phyloP scores from a whole-genome alignment of 2,329 filamentous ascomycete species.

The Pseudocercospora fijiensis region DNA sequence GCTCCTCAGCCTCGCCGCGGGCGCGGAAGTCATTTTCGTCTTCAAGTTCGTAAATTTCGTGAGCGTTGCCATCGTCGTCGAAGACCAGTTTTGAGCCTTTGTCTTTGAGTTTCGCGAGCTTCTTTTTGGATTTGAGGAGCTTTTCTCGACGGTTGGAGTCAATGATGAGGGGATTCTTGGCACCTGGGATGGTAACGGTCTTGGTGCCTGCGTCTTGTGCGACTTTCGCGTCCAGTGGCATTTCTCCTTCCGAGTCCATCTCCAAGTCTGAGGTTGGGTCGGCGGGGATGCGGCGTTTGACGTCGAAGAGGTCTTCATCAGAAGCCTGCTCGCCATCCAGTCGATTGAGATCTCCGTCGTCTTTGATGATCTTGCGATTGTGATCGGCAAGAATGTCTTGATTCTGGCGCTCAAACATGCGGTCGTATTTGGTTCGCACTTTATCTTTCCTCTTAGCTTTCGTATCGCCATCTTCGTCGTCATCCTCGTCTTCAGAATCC shows the following conservation, averaged over 20 bases:
- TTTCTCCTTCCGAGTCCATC: conserved; percentile 43
- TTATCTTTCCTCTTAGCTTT: conserved; percentile 58
- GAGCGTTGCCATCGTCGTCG: conserved; percentile 85
- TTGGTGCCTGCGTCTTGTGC: conserved; percentile 54
- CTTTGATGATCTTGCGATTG: conserved; percentile 79
- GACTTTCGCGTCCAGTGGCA: conserved; percentile 47
- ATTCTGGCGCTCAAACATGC: conserved; percentile 96
- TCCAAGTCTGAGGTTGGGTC: conserved; percentile 49
- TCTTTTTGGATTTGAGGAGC: conserved; percentile 90
- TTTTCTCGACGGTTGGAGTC: conserved; percentile 96
- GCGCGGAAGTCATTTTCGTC: conserved; percentile 77
- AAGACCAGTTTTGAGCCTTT: conserved; percentile 83
- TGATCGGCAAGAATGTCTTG: conserved; percentile 94
- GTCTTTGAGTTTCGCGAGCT: conserved; percentile 88
- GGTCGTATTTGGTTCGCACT: conserved; percentile 91
- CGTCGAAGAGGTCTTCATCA: conserved; percentile 75
- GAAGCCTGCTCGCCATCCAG: conserved; percentile 37
- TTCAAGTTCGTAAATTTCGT: conserved; percentile 84
- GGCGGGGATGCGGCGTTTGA: conserved; percentile 81
- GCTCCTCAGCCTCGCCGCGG: conserved; percentile 71
- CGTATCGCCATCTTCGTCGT: conserved; percentile 49
- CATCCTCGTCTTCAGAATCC: conserved; percentile 60
- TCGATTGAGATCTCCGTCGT: conserved; percentile 45
- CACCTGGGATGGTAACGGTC: conserved; percentile 64
- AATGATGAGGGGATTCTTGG: conserved; percentile 70